phyloP scores from a whole-genome alignment of 1,284 basidiomycete species.

The Sporisorium exsertum region DNA sequence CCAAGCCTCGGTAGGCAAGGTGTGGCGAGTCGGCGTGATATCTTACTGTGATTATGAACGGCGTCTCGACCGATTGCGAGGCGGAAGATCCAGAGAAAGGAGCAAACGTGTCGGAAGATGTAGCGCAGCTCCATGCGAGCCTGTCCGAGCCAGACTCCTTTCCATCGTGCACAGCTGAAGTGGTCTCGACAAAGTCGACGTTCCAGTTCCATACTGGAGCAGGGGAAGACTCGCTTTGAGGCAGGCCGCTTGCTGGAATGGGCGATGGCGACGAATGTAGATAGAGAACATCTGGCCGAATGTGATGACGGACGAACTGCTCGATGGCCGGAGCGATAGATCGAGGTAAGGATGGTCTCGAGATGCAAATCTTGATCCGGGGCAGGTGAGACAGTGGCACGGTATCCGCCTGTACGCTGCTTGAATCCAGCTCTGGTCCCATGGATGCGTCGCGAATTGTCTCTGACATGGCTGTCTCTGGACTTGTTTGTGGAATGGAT shows the following conservation, averaged over 20 bases:
- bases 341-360: constrained; percentile 8
- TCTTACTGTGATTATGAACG: constrained; percentile 17
- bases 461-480: constrained; percentile 7
- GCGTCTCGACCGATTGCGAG: not conserved
- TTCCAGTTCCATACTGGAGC: constrained; percentile 42
- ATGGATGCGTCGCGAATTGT: constrained; percentile 31
- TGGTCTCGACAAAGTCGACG: constrained; percentile 14
- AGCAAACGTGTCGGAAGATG: constrained; percentile 34
- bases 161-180: not conserved
- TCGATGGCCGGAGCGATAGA: constrained; percentile 19
- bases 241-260: constrained; percentile 10
- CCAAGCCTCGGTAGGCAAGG: constrained; percentile 51
- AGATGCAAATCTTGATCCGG: constrained; percentile 28
- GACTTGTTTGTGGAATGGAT: not conserved
- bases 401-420: constrained; percentile 14
- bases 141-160: not conserved
- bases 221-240: not conserved
- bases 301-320: constrained; percentile 27
- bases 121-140: constrained; percentile 26
- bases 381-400: constrained; percentile 23
- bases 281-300: constrained; percentile 24
- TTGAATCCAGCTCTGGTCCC: constrained; percentile 18
- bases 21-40: constrained; percentile 33
- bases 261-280: not conserved
- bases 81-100: not conserved